Evolutionary conservation across 225 moss, liverwort and hornwort genomes (phyloP), one percentile per base, ranked within the genome.

Genomic region (Bryoerythrophyllum caledonicum): DNA sequence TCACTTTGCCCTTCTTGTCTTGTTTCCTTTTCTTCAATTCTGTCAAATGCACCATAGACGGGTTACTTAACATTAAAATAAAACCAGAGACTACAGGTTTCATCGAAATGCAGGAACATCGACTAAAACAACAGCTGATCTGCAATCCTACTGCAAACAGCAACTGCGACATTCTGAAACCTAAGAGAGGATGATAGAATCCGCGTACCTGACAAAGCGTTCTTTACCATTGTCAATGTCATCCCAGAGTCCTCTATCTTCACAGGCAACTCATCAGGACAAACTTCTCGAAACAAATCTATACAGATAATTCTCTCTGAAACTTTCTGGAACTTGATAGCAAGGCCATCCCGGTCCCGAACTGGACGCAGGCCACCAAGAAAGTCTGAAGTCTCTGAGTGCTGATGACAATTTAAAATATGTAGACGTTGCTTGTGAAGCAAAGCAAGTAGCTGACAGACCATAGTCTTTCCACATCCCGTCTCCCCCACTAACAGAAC

Each of bases 371-470:
- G 71, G 67, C 97, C 93, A 75, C 97, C 95, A 78, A 99, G 85
- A 83, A 99, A 99, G 74, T 99, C 97, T 74, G 95, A 90, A 61
- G 94, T 95, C 86, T 99, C 95, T 60, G 97, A 82, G 85, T 99
- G 93, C 78, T 99, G 97, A 82, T 99, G 97, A 73, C 97, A 99
- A 63, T 99, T 99, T 58, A 99, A 86, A 37, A 95, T 99, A 82
- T 93, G 97, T 58, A 99, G 77, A 58, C 80, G 90, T 74, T 86
- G 91, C 9, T 69, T 77, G 69, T 74, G 58, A 52, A 99, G 86
- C 62, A 89, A 74, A 48, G 95, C 82, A 70, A 99, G 75, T 63
- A 99, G 82, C 80, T 99, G 97, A 62, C 93, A 99, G 3, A 99
- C 90, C 74, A 90, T 92, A 25, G 97, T 99, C 74, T 99, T 99